Evolutionary conservation across 768 basidiomycete genomes (phyloP), one percentile per base, ranked within the genome.

Genomic region (Tricholoma matsutake): DNA sequence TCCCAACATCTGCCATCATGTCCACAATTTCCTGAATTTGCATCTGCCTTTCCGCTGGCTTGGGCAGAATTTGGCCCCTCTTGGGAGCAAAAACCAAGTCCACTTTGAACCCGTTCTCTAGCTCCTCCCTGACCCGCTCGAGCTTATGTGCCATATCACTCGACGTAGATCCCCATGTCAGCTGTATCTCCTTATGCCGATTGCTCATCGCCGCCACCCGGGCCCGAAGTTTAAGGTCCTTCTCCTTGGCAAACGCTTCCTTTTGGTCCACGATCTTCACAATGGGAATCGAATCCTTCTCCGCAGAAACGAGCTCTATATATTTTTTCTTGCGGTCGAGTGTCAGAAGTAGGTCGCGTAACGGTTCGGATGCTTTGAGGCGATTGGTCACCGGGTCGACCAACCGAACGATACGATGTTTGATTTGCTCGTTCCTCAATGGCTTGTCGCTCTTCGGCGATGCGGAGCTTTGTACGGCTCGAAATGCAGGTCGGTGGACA

Each of bases 111-210:
- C 88, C 89, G 63, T 84, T 84, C 65, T 81, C 82, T 58, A 94
- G 72, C 39, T 87, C 82, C 56, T 79, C 75, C 55, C 76, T 71
- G 20, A 80, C 81, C 70, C 86, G 87, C 57, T 75, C 77, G 34
- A 93, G 61, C 71, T 91, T 93, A 71, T 88, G 87, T 37, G 76
- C 77, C 18, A 87, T 66, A 66, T 94, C 92, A 6, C 79, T 82
- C 31, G 70, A 63, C 6, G 75, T 83, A 11, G 86, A 81, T 2
- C 76, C 78, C 89, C 91, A 94, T 11, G 86, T 84, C 51, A 94
- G 68, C 72, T 89, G 87, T 4, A 91, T 76, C 75, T 91, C 87
- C 75, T 92, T 92, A 57, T 75, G 68, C 20, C 70, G 61, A 60
- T 78, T 70, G 56, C 74, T 69, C 49, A 72, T 63, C 41, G 59